Evolutionary conservation across 208 protist genomes (phyloP).

Genomic region (Acanthamoeba healyi): DNA sequence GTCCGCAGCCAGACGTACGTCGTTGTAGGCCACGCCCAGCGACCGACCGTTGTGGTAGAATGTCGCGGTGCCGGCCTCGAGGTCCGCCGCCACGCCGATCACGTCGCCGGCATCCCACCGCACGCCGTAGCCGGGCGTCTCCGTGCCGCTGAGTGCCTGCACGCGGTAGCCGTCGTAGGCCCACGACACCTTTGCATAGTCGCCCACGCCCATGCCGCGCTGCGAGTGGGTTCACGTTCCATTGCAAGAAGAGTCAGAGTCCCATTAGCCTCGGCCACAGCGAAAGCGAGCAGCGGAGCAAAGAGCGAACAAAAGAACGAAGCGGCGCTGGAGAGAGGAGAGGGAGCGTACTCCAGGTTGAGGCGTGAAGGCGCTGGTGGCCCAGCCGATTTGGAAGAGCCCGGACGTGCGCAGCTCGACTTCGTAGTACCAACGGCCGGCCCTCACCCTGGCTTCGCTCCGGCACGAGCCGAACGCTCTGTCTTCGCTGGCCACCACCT

Average conservation of each 20-base stretch:
- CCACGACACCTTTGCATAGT: slow-evolving; percentile 20
- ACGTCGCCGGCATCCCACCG: slow-evolving; percentile 12
- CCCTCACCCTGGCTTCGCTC: neutral
- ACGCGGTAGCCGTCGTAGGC: slow-evolving; percentile 56
- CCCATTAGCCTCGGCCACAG: no score
- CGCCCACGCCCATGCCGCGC: slow-evolving; percentile 36
- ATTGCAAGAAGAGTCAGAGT: no score
- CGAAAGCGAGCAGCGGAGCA: no score
- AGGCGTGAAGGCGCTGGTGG: neutral
- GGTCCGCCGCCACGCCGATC: neutral
- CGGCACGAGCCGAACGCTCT: neutral
- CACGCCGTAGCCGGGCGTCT: neutral
- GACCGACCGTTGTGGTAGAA: slow-evolving; percentile 17
- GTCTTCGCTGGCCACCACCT: neutral
- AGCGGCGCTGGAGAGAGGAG: neutral
- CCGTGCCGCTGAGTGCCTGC: neutral
- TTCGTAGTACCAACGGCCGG: slow-evolving; percentile 47
- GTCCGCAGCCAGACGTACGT: neutral
- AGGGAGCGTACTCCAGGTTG: neutral
- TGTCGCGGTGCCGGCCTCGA: neutral
- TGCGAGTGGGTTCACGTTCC: neutral
- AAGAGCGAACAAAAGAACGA: neutral
- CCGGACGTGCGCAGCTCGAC: slow-evolving; percentile 8
- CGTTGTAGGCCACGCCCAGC: slow-evolving; percentile 1
- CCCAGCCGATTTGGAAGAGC: slow-evolving; percentile 59